Evolutionary conservation across 148 eudicot species (phyloP), one percentile per base, ranked within the genome.

Genomic region (Talinum fruticosum): DNA sequence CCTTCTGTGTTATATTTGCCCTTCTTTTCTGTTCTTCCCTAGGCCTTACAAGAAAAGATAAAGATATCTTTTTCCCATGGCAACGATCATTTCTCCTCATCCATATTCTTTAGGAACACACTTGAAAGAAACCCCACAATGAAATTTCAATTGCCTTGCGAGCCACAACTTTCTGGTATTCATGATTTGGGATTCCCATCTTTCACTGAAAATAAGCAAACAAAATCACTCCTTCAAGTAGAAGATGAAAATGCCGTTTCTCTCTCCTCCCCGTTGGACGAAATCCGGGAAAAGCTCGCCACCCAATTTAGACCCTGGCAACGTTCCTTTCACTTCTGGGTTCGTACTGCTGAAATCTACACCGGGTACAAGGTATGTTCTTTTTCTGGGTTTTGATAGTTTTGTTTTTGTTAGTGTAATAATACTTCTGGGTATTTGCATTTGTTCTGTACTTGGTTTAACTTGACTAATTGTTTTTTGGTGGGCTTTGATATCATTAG

Each of bases 301-400:
- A 66, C 78, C n/a, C 85, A 88, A 15, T 71, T 96, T 66, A 79
- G 91, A 53, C 97, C 99, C n/a, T 93, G 84, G 86, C 93, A 96
- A 23, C 90, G 97, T 10, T 91, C 97, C 26, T 82, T 90, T 61
- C 94, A 89, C 66, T 96, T 96, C 85, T 96, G 97, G 99, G 84
- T 82, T 77, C 91, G 97, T 23, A 90, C 97, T 72, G 91, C 93
- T 75, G 92, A 96, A 80, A 89, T 96, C 74, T 96, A 96, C 80
- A 81, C 97, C n/a, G 97, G 99, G 24, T 96, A 96, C 80, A 96
- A 95, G 94, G 99, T 91, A 26, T 23, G 37, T 67, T 53, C 29
- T 2, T 66, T 64, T 37, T 51, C 71, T 8, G 54, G 54, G 15
- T 28, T 19, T 65, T 72, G 61, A 0, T 59, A 53, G 54, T 62